phyloP scores from a whole-genome alignment of 2,329 filamentous ascomycete genomes.

The Teratosphaeriaceae sp. region DNA sequence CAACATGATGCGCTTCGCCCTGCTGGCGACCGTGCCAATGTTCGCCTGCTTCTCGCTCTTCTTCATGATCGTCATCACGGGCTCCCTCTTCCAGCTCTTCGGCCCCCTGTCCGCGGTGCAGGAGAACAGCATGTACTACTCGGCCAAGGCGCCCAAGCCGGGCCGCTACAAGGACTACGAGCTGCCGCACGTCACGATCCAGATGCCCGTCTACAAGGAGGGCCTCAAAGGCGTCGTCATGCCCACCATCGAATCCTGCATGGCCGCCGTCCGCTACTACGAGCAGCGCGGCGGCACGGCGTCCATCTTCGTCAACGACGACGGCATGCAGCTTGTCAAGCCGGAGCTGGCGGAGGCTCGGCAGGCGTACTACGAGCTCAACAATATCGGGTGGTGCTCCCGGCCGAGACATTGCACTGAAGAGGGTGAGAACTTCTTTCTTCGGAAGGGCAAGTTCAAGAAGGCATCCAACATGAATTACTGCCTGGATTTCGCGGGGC shows the following conservation, averaged over 20 bases:
- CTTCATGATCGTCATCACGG: slow-evolving; percentile 41
- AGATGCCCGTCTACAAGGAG: slow-evolving; percentile 37
- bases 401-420: slow-evolving; percentile 46
- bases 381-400: slow-evolving; percentile 45
- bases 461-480: slow-evolving; percentile 79
- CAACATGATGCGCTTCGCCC: slow-evolving; percentile 48
- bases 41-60: slow-evolving; percentile 54
- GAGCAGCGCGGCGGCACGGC: slow-evolving; percentile 56
- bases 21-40: slow-evolving; percentile 47
- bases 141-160: slow-evolving; percentile 34
- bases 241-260: slow-evolving; percentile 32
- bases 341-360: slow-evolving; percentile 37
- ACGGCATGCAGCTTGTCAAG: slow-evolving; percentile 58
- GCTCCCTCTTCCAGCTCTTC: slow-evolving; percentile 35
- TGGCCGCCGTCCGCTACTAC: slow-evolving; percentile 43
- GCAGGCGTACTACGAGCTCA: slow-evolving; percentile 44
- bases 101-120: slow-evolving; percentile 39
- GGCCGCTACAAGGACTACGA: slow-evolving; percentile 26
- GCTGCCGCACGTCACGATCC: slow-evolving; percentile 50
- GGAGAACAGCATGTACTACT: slow-evolving; percentile 41
- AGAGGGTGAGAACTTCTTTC: slow-evolving; percentile 43
- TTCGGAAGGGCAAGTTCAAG: slow-evolving; percentile 56
- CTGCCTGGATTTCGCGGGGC: slow-evolving; percentile 54
- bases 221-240: slow-evolving; percentile 33
- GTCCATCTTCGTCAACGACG: slow-evolving; percentile 62